A percentile compares a stretch with the other conserved stretches of the same genome.
These are phyloP conservation scores for Parascedosporium putredinis DNA, from an alignment of 2,329 filamentous ascomycete species.

Conservation along the genomic window DNA sequence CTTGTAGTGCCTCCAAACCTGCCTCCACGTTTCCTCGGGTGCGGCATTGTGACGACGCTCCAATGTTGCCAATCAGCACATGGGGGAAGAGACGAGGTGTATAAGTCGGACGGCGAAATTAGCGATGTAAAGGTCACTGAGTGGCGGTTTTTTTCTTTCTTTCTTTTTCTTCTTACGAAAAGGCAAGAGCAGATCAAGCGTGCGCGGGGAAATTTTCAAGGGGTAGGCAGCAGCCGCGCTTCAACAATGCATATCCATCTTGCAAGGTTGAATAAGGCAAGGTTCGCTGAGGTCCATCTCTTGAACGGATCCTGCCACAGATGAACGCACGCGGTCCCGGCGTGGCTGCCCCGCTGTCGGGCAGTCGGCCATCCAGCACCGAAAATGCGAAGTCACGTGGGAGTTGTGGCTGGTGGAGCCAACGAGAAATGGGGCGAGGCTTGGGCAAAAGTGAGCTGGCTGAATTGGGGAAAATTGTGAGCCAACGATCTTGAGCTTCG, in stretches of 20 bases:
- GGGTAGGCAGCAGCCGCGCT: too few relatives aligned
- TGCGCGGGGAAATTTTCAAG: too few relatives aligned
- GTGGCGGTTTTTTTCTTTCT: too few relatives aligned
- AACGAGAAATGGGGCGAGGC: neutral
- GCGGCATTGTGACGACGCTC: neutral
- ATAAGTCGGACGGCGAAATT: too few relatives aligned
- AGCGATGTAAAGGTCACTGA: too few relatives aligned
- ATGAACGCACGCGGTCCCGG: neutral
- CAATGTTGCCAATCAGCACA: too few relatives aligned
- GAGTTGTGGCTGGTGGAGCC: neutral
- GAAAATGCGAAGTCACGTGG: neutral
- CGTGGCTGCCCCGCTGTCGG: neutral
- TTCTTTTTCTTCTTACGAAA: too few relatives aligned
- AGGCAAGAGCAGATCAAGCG: too few relatives aligned
- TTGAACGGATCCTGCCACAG: neutral
- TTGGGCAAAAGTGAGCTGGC: neutral
- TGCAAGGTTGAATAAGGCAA: too few relatives aligned
- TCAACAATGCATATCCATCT: too few relatives aligned
- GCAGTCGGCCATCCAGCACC: neutral
- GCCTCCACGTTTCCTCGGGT: neutral
- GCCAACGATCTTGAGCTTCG: neutral
- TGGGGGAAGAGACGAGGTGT: too few relatives aligned
- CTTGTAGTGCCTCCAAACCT: neutral
- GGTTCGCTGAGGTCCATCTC: too few relatives aligned
- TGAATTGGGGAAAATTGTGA: neutral